Evolutionary conservation across 441 rosid genomes (phyloP).

Genomic region (Lepidium campestre): DNA sequence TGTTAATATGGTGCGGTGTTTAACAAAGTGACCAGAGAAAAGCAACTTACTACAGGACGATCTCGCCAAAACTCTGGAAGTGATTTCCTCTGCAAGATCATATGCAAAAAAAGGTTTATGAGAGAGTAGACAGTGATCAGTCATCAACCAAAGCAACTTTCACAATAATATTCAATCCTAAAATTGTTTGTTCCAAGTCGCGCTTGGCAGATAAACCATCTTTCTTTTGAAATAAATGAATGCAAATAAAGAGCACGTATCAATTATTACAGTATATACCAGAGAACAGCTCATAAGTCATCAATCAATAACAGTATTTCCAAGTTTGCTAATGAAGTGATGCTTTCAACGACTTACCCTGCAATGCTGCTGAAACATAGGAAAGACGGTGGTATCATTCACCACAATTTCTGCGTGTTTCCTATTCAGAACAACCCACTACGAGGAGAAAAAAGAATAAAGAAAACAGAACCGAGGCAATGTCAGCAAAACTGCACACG

Average conservation of each 20-base stretch:
- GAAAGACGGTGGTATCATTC: conserved; percentile 73
- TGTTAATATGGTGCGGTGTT: neutral
- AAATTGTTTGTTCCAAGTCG: neutral
- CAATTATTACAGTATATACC: neutral
- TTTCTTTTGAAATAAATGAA: neutral
- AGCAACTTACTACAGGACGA: conserved; percentile 63
- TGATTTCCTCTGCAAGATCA: conserved; percentile 67
- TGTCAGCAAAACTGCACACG: neutral
- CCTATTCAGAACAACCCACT: conserved; percentile 92
- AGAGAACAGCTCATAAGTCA: neutral
- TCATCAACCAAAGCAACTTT: conserved; percentile 1
- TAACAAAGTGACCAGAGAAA: conserved; percentile 8
- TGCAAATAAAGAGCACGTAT: neutral
- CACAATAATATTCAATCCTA: neutral
- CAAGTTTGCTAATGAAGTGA: neutral
- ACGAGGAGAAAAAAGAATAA: conserved; percentile 24
- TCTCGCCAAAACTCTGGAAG: conserved; percentile 99
- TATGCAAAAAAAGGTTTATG: neutral
- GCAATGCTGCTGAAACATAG: conserved; percentile 86
- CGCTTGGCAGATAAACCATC: neutral
- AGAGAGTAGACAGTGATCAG: neutral
- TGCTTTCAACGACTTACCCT: conserved; percentile 47
- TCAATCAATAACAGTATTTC: neutral
- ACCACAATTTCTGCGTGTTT: conserved; percentile 86
- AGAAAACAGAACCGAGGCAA: conserved; percentile 8